phyloP scores from a whole-genome alignment of 805 yeast species.

The Nakazawaea wickerhamii region DNA sequence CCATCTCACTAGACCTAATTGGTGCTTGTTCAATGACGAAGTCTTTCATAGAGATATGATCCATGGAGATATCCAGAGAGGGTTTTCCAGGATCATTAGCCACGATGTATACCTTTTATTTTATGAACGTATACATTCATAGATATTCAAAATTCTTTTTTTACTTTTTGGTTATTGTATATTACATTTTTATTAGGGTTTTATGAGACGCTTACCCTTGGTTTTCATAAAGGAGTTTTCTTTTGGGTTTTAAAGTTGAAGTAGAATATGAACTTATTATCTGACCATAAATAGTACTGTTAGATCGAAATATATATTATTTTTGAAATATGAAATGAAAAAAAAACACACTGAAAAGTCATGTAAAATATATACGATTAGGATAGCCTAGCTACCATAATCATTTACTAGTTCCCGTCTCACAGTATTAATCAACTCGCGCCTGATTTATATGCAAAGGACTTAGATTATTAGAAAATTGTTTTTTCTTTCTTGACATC shows the following conservation, averaged over 20 bases:
- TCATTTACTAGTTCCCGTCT: not conserved
- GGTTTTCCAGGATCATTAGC: constrained; percentile 36
- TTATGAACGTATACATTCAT: constrained; percentile 32
- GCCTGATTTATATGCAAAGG: constrained; percentile 41
- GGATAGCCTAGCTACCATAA: too few relatives aligned
- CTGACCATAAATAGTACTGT: too few relatives aligned
- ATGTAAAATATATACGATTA: not conserved
- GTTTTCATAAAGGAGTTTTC: too few relatives aligned
- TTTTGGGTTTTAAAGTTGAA: too few relatives aligned
- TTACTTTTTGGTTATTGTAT: not conserved
- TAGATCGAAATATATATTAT: not conserved
- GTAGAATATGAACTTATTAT: too few relatives aligned
- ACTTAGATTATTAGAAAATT: constrained; percentile 51
- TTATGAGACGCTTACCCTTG: not conserved
- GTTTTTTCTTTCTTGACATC: constrained; percentile 50
- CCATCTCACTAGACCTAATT: constrained; percentile 40
- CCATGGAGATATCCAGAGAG: constrained; percentile 41
- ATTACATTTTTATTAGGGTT: not conserved
- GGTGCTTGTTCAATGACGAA: constrained; percentile 80
- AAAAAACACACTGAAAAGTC: not conserved
- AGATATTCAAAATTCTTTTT: not conserved
- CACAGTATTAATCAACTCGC: constrained; percentile 27
- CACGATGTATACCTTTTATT: constrained; percentile 66
- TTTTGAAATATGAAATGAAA: not conserved
- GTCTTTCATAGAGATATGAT: constrained; percentile 36